A percentile compares a stretch with the other conserved stretches of the same genome.
phyloP scores from a whole-genome alignment of 192 early-diverging fungal genomes.

The Coemansia sp. region DNA sequence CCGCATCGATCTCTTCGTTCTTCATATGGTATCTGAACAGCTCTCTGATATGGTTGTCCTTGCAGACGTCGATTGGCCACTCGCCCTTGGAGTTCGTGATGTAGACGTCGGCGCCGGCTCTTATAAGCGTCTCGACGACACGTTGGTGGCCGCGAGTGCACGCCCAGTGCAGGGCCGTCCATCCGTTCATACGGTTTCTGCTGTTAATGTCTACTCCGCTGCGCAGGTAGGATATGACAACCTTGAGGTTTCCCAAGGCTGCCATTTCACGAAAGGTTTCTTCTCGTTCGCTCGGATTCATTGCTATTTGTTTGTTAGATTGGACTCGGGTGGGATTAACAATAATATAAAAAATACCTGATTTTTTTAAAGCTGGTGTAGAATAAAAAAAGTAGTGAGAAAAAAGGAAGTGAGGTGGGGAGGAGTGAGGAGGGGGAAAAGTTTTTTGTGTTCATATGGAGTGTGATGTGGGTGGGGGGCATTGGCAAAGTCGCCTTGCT shows the following conservation, averaged over 20 bases:
- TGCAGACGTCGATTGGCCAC: conserved; percentile 62
- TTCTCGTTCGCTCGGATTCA: conserved; percentile 31
- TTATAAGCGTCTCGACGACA: conserved; percentile 59
- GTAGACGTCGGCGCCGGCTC: conserved; percentile 59
- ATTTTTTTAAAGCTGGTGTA: too few relatives aligned
- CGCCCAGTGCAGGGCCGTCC: conserved; percentile 77
- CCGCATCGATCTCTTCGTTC: conserved; percentile 1
- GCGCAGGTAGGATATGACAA: conserved; percentile 60
- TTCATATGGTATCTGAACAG: conserved; percentile 37
- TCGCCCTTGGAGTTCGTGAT: conserved; percentile 62
- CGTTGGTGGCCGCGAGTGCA: conserved; percentile 60
- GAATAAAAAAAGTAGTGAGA: too few relatives aligned
- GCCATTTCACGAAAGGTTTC: conserved; percentile 53
- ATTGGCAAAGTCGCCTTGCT: too few relatives aligned
- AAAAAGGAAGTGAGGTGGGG: too few relatives aligned
- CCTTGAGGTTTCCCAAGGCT: conserved; percentile 72
- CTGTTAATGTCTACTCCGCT: conserved; percentile 65
- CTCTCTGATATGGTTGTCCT: conserved; percentile 42
- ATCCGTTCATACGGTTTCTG: conserved; percentile 70
- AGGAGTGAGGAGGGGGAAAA: too few relatives aligned
- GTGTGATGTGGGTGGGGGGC: too few relatives aligned
- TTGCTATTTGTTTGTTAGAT: background rate
- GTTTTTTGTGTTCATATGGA: too few relatives aligned
- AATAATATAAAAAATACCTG: too few relatives aligned
- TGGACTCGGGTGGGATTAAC: too few relatives aligned